Percentiles rank a stretch among this genome's conserved stretches.
These are phyloP conservation scores for Coemansia sp. DNA, from an alignment of 192 early-diverging fungal species.

Conservation along the genomic window DNA sequence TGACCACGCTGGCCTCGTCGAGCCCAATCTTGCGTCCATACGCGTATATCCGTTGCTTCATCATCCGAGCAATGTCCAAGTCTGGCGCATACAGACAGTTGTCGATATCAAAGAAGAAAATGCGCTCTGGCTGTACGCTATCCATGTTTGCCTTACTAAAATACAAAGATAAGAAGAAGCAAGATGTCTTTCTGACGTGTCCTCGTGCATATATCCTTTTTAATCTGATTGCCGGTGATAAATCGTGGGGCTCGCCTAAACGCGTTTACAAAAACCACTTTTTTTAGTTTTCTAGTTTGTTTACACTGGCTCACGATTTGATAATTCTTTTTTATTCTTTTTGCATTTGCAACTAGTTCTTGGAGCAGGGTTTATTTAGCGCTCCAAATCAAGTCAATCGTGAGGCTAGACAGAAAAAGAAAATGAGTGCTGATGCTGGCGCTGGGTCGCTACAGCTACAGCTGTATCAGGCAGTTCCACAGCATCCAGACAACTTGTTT, in stretches of 20 bases:
- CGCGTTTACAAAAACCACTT: neutral
- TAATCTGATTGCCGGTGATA: neutral
- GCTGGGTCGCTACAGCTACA: slow-evolving; percentile 25
- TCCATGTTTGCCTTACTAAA: slow-evolving; percentile 11
- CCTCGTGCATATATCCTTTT: neutral
- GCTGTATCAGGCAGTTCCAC: slow-evolving; percentile 39
- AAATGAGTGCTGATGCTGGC: slow-evolving; percentile 6
- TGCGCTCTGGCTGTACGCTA: slow-evolving; percentile 7
- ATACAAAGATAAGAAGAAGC: neutral
- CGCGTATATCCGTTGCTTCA: slow-evolving; percentile 62
- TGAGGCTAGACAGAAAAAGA: neutral
- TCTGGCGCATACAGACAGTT: slow-evolving; percentile 69
- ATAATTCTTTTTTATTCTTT: neutral
- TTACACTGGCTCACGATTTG: slow-evolving; percentile 3
- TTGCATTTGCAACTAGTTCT: neutral
- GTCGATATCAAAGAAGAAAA: slow-evolving; percentile 83
- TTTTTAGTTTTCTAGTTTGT: neutral
- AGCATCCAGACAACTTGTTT: slow-evolving; percentile 49
- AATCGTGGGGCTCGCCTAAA: too few relatives aligned
- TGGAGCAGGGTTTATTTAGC: neutral
- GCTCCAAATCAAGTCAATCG: neutral
- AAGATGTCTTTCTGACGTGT: neutral
- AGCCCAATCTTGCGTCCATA: slow-evolving; percentile 62
- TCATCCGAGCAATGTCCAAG: slow-evolving; percentile 56
- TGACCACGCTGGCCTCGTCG: slow-evolving; percentile 53